A percentile compares a stretch with the other conserved stretches of the same genome.
phyloP scores from a whole-genome alignment of 1,139 yeast genomes.

The Candida sanyaensis region DNA sequence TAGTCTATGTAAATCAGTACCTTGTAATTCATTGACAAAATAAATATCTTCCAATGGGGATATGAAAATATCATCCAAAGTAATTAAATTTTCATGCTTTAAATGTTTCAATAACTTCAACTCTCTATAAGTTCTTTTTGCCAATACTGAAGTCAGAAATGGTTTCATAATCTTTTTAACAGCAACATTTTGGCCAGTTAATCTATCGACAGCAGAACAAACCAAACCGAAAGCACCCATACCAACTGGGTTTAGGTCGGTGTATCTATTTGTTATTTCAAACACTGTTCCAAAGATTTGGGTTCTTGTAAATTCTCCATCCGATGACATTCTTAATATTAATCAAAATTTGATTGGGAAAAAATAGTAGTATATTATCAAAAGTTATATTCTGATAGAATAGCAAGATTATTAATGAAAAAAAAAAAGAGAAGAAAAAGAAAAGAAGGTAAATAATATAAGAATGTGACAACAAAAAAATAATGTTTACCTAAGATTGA shows the following conservation, averaged over 20 bases:
- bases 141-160: conserved; percentile 89
- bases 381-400: too few species aligned
- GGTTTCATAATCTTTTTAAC: conserved; percentile 98
- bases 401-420: too few species aligned
- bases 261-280: conserved; percentile 89
- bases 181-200: conserved; percentile 92
- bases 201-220: conserved; percentile 91
- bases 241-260: conserved; percentile 94
- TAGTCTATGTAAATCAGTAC: conserved; percentile 91
- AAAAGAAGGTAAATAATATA: too few species aligned
- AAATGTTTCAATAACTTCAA: conserved; percentile 89
- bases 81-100: conserved; percentile 91
- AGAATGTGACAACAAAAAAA: too few species aligned
- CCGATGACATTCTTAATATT: conserved; percentile 32
- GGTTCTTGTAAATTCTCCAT: conserved; percentile 48
- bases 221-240: conserved; percentile 99
- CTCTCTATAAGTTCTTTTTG: conserved; percentile 95
- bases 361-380: too few species aligned
- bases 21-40: conserved; percentile 95
- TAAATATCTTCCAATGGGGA: conserved; percentile 96
- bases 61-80: conserved; percentile 89
- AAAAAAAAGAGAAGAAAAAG: too few species aligned
- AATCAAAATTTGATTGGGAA: too few species aligned
- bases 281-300: conserved; percentile 87
- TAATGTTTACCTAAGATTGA: too few species aligned